A percentile compares a stretch with the other conserved stretches of the same genome.
Conservation (phyloP, 495 filamentous ascomycete genomes). For the Aspergillus coremiiformis region DNA sequence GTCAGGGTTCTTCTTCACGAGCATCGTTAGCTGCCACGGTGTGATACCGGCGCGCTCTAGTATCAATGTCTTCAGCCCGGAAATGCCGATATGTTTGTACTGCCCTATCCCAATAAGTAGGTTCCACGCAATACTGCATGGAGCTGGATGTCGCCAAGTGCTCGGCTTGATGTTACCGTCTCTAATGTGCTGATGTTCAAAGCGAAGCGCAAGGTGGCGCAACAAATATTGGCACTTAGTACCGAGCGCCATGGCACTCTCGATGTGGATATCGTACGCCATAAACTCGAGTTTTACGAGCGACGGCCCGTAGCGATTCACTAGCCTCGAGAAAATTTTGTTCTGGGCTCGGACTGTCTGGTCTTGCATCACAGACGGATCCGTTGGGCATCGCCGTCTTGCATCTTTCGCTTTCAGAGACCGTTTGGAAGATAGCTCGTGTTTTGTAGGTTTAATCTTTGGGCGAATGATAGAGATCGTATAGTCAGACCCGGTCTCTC, state of each 20-base stretch:
- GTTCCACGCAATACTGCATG: slow-evolving; percentile 29
- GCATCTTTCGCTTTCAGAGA: neutral
- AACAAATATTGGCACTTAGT: slow-evolving; percentile 18
- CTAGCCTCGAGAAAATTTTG: slow-evolving; percentile 16
- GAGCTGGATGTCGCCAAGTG: slow-evolving; percentile 22
- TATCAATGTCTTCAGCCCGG: slow-evolving; percentile 19
- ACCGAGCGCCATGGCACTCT: slow-evolving; percentile 19
- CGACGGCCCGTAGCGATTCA: slow-evolving; percentile 20
- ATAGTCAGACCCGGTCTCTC: slow-evolving; percentile 4
- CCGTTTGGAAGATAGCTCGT: neutral
- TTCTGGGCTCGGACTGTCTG: slow-evolving; percentile 23
- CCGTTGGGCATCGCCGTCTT: neutral
- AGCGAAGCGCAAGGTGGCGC: slow-evolving; percentile 27
- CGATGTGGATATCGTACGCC: slow-evolving; percentile 23
- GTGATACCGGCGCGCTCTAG: slow-evolving; percentile 31
- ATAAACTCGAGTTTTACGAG: slow-evolving; percentile 25
- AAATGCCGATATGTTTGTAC: slow-evolving; percentile 13
- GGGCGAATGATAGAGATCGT: slow-evolving; percentile 16
- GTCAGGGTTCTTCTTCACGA: slow-evolving; percentile 24
- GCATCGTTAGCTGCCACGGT: slow-evolving; percentile 28
- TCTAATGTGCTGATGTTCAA: slow-evolving; percentile 32
- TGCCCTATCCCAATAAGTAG: slow-evolving; percentile 20
- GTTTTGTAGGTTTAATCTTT: neutral
- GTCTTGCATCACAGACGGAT: slow-evolving; percentile 7
- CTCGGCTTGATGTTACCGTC: slow-evolving; percentile 20